Percentiles rank a stretch among this genome's conserved stretches.
phyloP scores from a whole-genome alignment of 2,329 filamentous ascomycete species.

The Botrytis porri region DNA sequence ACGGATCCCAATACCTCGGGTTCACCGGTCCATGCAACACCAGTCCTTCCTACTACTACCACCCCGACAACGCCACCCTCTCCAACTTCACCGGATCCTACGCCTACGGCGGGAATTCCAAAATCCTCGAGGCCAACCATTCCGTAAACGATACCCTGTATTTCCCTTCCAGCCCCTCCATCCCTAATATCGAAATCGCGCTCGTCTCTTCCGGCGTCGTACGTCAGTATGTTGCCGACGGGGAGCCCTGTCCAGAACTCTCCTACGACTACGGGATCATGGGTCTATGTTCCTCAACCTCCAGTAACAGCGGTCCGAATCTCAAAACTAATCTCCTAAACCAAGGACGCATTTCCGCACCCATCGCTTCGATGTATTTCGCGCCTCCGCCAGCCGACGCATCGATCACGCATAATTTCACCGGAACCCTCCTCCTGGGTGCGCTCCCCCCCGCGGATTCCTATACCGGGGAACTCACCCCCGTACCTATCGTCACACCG shows the following conservation, averaged over 20 bases:
- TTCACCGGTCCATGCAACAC: slow-evolving; percentile 13
- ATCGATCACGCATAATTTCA: background rate
- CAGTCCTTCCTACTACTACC: background rate
- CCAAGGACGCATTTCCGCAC: background rate
- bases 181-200: slow-evolving; percentile 8
- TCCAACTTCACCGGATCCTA: background rate
- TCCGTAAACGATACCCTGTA: background rate
- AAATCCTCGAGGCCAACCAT: background rate
- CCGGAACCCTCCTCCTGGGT: background rate
- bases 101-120: slow-evolving; percentile 13
- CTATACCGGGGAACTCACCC: background rate
- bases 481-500: background rate
- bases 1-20: slow-evolving; percentile 2
- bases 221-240: background rate
- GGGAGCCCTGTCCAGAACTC: background rate
- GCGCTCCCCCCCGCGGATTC: background rate
- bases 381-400: background rate
- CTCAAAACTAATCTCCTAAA: background rate
- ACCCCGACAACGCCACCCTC: background rate
- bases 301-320: background rate
- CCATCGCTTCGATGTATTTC: slow-evolving; percentile 8
- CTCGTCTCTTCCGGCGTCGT: background rate
- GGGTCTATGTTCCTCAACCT: background rate
- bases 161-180: background rate
- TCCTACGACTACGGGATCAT: background rate